Percentiles rank a stretch among this genome's conserved stretches.
phyloP scores from a whole-genome alignment of 2,329 filamentous ascomycete genomes.

The Dendrostoma leiphaemia region DNA sequence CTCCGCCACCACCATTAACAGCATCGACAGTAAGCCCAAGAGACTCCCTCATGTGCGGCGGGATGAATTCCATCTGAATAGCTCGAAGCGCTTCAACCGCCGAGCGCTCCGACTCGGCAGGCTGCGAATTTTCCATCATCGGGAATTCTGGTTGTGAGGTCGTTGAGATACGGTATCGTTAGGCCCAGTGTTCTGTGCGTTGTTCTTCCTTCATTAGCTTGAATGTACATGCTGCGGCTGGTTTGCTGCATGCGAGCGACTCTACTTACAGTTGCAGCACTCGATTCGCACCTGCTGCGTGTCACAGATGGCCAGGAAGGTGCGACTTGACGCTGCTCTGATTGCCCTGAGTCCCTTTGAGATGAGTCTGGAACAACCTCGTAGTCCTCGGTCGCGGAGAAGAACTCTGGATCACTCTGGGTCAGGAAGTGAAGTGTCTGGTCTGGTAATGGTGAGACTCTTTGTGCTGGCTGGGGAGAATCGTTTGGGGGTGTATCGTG shows the following conservation, averaged over 20 bases:
- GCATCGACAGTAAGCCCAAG: neutral
- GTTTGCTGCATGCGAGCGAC: neutral
- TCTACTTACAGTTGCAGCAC: neutral
- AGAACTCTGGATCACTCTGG: constrained; percentile 11
- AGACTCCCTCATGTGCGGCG: neutral
- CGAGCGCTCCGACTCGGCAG: neutral
- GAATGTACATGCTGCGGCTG: neutral
- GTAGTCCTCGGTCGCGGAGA: constrained; percentile 14
- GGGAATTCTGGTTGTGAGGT: neutral
- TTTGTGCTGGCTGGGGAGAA: constrained; percentile 17
- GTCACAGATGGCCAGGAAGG: neutral
- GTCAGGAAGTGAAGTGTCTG: constrained; percentile 7
- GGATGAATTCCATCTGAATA: constrained; percentile 12
- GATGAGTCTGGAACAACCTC: constrained; percentile 13
- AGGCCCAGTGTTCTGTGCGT: neutral
- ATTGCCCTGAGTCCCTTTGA: neutral
- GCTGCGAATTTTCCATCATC: constrained; percentile 13
- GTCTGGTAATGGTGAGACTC: constrained; percentile 7
- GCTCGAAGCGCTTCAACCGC: constrained; percentile 10
- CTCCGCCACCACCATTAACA: neutral
- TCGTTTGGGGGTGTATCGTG: constrained; percentile 5
- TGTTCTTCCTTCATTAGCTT: neutral
- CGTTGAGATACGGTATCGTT: neutral
- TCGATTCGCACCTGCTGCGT: neutral
- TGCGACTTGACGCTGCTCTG: neutral